Evolutionary conservation across 2,329 filamentous ascomycete genomes (phyloP).

Genomic region (Fusarium sp.): DNA sequence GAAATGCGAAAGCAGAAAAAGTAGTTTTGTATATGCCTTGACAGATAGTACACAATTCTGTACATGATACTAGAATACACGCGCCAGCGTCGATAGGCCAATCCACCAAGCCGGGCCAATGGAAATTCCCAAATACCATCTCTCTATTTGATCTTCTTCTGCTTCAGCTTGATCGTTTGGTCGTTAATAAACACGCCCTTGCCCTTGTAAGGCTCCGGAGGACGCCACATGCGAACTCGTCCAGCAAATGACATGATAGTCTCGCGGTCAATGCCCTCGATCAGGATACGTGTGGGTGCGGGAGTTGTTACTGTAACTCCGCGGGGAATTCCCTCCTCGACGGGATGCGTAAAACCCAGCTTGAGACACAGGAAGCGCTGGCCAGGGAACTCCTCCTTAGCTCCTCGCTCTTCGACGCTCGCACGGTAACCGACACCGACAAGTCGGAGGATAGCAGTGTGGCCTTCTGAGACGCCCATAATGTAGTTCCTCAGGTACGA

Average conservation of each 20-base stretch:
- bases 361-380: constrained; percentile 94
- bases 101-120: constrained; percentile 25
- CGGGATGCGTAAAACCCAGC: constrained; percentile 95
- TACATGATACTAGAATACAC: constrained; percentile 51
- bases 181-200: constrained; percentile 99
- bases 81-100: constrained; percentile 43
- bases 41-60: constrained; percentile 51
- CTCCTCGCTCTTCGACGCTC: constrained; percentile 81
- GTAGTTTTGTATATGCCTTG: constrained; percentile 49
- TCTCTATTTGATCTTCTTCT: constrained; percentile 91
- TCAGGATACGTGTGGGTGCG: constrained; percentile 88
- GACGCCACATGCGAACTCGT: constrained; percentile 86
- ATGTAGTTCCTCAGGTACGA: constrained; percentile 92
- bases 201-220: constrained; percentile 97
- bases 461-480: constrained; percentile 94
- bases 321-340: constrained; percentile 86
- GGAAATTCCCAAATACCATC: constrained; percentile 4
- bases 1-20: constrained; percentile 37
- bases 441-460: constrained; percentile 90
- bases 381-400: constrained; percentile 80
- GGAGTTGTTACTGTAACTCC: constrained; percentile 90
- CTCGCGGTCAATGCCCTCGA: constrained; percentile 90
- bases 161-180: constrained; percentile 97
- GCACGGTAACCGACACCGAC: constrained; percentile 97
- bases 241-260: constrained; percentile 93